Percentiles rank a stretch among this genome's conserved stretches.
These are phyloP conservation scores for Linnemannia schmuckeri DNA, from an alignment of 192 early-diverging fungal species.

Conservation along the genomic window DNA sequence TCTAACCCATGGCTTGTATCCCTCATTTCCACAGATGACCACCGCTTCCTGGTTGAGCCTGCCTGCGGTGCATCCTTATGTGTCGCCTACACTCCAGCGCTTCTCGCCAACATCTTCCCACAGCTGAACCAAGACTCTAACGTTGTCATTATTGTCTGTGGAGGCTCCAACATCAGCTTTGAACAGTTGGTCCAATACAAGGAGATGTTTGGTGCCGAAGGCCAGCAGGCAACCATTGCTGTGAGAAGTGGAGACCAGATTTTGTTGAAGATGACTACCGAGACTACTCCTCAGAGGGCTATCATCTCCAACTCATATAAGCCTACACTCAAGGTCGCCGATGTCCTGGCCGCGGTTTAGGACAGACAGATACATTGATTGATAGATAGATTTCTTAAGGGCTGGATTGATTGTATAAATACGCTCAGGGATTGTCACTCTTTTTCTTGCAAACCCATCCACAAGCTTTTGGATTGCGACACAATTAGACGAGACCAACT, in stretches of 20 bases:
- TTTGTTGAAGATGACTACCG: constrained; percentile 63
- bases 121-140: constrained; percentile 65
- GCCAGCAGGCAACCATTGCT: constrained; percentile 71
- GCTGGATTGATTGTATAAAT: not conserved
- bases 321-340: not conserved
- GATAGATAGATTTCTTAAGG: not conserved
- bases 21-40: constrained; percentile 61
- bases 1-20: constrained; percentile 19
- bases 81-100: constrained; percentile 67
- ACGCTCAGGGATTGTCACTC: not conserved
- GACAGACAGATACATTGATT: not conserved
- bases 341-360: not conserved
- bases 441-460: not conserved
- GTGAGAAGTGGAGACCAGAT: constrained; percentile 80
- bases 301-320: constrained; percentile 30
- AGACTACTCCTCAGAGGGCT: constrained; percentile 20
- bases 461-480: not conserved
- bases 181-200: constrained; percentile 69
- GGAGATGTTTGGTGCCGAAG: constrained; percentile 59
- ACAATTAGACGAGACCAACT: not conserved
- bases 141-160: constrained; percentile 78
- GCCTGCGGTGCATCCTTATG: constrained; percentile 74
- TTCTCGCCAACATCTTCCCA: constrained; percentile 74
- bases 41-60: constrained; percentile 71
- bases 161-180: constrained; percentile 76